phyloP scores from a whole-genome alignment of 441 rosid genomes.

The Adansonia grandidieri region DNA sequence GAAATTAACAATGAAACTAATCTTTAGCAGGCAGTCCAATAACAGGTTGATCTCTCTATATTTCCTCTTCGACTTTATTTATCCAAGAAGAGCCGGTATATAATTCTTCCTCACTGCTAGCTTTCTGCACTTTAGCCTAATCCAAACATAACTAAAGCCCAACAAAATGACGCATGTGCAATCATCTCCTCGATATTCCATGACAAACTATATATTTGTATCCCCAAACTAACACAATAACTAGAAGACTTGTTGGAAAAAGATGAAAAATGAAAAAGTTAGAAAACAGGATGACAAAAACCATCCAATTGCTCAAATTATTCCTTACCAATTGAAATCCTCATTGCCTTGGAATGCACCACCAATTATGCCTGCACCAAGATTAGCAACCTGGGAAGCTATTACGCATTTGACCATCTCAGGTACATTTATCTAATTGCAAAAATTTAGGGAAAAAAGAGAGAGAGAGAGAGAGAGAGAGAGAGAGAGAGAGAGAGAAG shows the following conservation, averaged over 20 bases:
- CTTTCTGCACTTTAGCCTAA: background rate
- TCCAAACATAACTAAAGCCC: background rate
- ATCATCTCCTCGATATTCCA: background rate
- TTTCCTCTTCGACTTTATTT: background rate
- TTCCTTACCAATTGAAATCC: slow-evolving; percentile 77
- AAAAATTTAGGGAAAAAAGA: slow-evolving; percentile 23
- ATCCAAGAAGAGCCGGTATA: background rate
- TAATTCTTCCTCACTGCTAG: background rate
- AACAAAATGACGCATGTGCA: background rate
- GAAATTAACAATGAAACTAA: too few relatives aligned
- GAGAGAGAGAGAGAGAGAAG: background rate
- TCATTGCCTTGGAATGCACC: slow-evolving; percentile 78
- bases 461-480: slow-evolving; percentile 2
- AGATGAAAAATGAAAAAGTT: background rate
- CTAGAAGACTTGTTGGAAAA: background rate
- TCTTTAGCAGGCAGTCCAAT: background rate
- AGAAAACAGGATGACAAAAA: background rate
- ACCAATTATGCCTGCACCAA: slow-evolving; percentile 92
- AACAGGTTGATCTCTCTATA: background rate
- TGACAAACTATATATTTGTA: background rate
- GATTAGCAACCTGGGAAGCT: slow-evolving; percentile 89
- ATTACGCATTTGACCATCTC: slow-evolving; percentile 75
- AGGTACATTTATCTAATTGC: slow-evolving; percentile 58
- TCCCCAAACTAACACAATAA: background rate
- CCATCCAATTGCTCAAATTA: background rate